Base-by-base conservation (phyloP, 2,329 filamentous ascomycete genomes). In the Huntiella abstrusa region DNA sequence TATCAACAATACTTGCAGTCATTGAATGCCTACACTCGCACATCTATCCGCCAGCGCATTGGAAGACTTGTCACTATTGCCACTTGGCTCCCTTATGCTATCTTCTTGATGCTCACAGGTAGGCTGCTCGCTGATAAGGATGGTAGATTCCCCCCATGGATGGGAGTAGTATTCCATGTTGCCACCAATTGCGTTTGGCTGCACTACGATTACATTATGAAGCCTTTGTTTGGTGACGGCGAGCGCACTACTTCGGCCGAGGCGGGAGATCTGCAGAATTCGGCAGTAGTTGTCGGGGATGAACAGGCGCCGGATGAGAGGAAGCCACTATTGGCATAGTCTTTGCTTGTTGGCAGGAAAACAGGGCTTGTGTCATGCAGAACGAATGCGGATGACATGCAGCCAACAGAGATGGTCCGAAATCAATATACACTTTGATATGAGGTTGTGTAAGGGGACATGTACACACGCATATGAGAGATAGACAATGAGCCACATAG, bases 181-280 rank as follows among this genome's bases (percentile, higher is more conserved):
- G 36, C 17, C 1, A 75, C 80, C 49, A 67, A 62, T 12, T 8
- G 62, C 3, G 49, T 64, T 7, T 73, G 69, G 69, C 53, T 58
- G 49, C 53, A 51, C 3, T 70, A 73, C 43, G 69, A 72, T 44
- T 28, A 22, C 1, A 57, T 66, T 2, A 58, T 67, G 53, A 78
- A 75, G 59, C 64, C 61, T 1, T 36, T 79, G 0, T 95, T 92
- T 66, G 88, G 88, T 1, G 83, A 96, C 57, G 91, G 91, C 0
- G 88, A 96, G 67, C 73, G 71, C 54, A 78, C 75, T 3, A 52
- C 47, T 22, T 42, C 36, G 41, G 36, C 37, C 35, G 40, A 46
- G 34, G 12, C 41, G 22, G 22, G 8, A 28, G 22, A 28, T 28
- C 22, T 28, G 22, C 22, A 28, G 7, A 1, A 10, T 28, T 28